Conservation (phyloP, 2,329 filamentous ascomycete species). For the Elsinoe perseae region DNA sequence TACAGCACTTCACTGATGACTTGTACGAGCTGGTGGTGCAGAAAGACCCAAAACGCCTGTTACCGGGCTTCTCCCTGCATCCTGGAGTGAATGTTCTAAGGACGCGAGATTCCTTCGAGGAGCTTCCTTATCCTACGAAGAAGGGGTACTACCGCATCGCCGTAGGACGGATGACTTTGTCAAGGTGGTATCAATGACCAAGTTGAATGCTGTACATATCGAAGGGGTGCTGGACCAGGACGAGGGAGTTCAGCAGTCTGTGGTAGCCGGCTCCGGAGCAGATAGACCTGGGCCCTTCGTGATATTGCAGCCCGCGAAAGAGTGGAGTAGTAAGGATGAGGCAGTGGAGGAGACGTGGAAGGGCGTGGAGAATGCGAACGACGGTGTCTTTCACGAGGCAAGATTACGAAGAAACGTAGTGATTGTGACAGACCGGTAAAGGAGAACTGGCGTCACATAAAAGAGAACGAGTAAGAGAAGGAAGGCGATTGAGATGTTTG, state of each 20-base stretch:
- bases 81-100: conserved; percentile 15
- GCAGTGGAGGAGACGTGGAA: conserved; percentile 16
- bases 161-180: conserved; percentile 20
- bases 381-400: conserved; percentile 17
- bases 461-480: conserved; percentile 18
- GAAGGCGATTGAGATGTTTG: conserved; percentile 18
- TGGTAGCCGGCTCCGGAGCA: conserved; percentile 19
- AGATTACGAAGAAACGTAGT: conserved; percentile 16
- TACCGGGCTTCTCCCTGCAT: conserved; percentile 15
- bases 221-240: conserved; percentile 18
- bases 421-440: conserved; percentile 17
- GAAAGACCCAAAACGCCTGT: conserved; percentile 12
- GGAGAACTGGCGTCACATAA: conserved; percentile 16
- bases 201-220: conserved; percentile 20
- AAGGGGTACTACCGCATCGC: conserved; percentile 16
- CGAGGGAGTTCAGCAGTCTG: conserved; percentile 1
- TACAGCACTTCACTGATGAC: conserved; percentile 17
- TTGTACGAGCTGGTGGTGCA: conserved; percentile 19
- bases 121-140: conserved; percentile 12
- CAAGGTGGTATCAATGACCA: conserved; percentile 19
- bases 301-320: conserved; percentile 16
- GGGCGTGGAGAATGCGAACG: conserved; percentile 17
- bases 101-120: conserved; percentile 18
- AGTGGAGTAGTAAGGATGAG: neutral
- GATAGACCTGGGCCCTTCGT: conserved; percentile 15